Evolutionary conservation across 2,329 filamentous ascomycete species (phyloP), one percentile per base, ranked within the genome.

Genomic region (Conoideocrella luteorostrata): DNA sequence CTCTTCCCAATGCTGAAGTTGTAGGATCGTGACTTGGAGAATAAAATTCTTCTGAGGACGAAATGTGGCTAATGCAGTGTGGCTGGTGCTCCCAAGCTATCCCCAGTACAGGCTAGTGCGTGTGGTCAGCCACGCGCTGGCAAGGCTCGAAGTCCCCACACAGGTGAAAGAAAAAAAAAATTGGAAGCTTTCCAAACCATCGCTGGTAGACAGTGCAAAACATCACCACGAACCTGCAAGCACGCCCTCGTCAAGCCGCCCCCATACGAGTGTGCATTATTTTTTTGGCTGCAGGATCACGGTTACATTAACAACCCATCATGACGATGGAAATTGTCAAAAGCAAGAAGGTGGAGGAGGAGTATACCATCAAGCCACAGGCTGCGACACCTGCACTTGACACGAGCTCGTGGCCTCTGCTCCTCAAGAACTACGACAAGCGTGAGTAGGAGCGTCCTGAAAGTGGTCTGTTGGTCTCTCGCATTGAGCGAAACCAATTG

Each of bases 351-450:
- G 69, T 72, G 62, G 82, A 86, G 63, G 77, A 79, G 59, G 85
- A 91, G 60, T 88, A 87, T 66, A 77, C 78, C 66, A 96, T 98
- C 74, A 95, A 96, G 81, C 93, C 93, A 45, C 83, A 94, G 75
- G 82, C 86, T 59, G 74, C 78, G 54, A 81, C 84, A 59, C 86
- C 89, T 54, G 72, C 80, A 48, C 75, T 94, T 58, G 84, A 94
- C 69, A 94, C 88, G 56, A 90, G 84, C 73, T 78, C 82, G 65
- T 96, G 89, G 88, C 93, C 93, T 58, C 75, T 97, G 60, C 77
- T 97, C 59, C 78, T 97, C 61, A 95, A 95, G 75, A 95, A 96
- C 74, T 97, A 94, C 72, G 86, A 89, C 68, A 87, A 90, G 64
- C 75, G 88, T 93, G 78, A 64, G 84, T 75, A 56, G 48, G 50